Base-by-base conservation (phyloP, 1,284 basidiomycete genomes). In the Xerocomus subilludens region DNA sequence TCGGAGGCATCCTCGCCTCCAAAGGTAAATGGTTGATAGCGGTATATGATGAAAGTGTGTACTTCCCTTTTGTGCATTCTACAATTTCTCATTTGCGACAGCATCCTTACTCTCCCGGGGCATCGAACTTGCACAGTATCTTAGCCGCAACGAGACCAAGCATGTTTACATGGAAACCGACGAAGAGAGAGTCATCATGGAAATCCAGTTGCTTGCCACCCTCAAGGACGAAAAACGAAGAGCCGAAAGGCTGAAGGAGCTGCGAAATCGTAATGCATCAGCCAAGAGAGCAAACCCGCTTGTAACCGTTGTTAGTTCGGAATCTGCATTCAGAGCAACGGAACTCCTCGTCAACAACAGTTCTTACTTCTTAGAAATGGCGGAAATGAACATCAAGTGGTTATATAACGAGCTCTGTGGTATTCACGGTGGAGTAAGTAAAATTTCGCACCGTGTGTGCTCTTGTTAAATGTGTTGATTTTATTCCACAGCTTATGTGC, bases 141-240 rank as follows among this genome's bases (percentile, higher is more conserved):
- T 76, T 7, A 76, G 75, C 10, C 70, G 53, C 13, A 76, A 76
- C 25, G 75, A 70, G n/a, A 72, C 65, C 0, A 51, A 30, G 33
- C 75, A 76, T 33, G 69, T 76, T 1, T 76, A 76, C 6, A 76
- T 76, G 74, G 71, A 76, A 30, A 76, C 75, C 1, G 70, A 68
- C 0, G 74, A 76, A 23, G 74, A 76, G 20, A 18, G 5, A 2
- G 55, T 76, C 3, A 58, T 76, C 2, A 76, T 76, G 75, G 74
- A 76, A 14, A 76, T 76, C 5, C 73, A 76, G 21, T 32, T 30
- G 2, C 16, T 76, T 1, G 69, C 69, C 1, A 76, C 67, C 6
- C 58, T 74, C 16, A 18, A 38, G 6, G 64, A 45, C 3, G 27
- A 58, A 10, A 58, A 69, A 32, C 11, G 63, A 9, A 42, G n/a